Base-by-base conservation (phyloP, 108 stramenopile genomes). In the Thalassiosira profunda region DNA sequence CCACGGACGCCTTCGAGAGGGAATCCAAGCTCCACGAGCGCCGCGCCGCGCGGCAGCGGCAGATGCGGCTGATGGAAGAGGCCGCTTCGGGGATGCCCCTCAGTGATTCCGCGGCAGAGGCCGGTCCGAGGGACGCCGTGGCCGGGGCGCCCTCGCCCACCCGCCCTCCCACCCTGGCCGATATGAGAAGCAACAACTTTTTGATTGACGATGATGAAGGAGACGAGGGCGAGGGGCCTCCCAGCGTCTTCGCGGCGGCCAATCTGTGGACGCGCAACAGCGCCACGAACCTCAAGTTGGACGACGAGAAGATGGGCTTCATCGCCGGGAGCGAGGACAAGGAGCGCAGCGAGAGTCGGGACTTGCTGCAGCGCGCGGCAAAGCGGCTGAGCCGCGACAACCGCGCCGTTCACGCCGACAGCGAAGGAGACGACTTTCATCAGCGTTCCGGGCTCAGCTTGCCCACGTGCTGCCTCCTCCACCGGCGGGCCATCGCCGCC, bases 51-150 rank as follows among this genome's bases (percentile, higher is more conserved):
- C 59, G 75, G 3, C 51, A 17, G 12, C 49, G 59, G 35, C 75
- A 68, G 56, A 76, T 76, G 75, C 51, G 54, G 2, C 42, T 76
- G 17, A 76, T 76, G 75, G 75, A 76, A 43, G 75, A 76, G 54
- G 75, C 75, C n/a, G 67, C 75, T 24, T 55, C 67, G 21, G 75
- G 75, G 14, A 18, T 70, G 8, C 58, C 60, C 4, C 47, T 48
- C 2, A 12, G 25, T 12, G 47, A 48, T 3, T 11, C 24, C 25
- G 47, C 47, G 12, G 47, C 24, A 29, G 25, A 48, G 28, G 24
- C 11, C 4, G n/a, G n/a, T n/a, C n/a, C n/a, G n/a, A n/a, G n/a
- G n/a, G n/a, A n/a, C n/a, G n/a, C n/a, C n/a, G n/a, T n/a, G n/a
- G n/a, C n/a, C n/a, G n/a, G n/a, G n/a, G n/a, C n/a, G n/a, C n/a